A percentile compares a stretch with the other conserved stretches of the same genome.
Evolutionary conservation across 495 filamentous ascomycete genomes (phyloP).

Genomic region (Collariella sp.): DNA sequence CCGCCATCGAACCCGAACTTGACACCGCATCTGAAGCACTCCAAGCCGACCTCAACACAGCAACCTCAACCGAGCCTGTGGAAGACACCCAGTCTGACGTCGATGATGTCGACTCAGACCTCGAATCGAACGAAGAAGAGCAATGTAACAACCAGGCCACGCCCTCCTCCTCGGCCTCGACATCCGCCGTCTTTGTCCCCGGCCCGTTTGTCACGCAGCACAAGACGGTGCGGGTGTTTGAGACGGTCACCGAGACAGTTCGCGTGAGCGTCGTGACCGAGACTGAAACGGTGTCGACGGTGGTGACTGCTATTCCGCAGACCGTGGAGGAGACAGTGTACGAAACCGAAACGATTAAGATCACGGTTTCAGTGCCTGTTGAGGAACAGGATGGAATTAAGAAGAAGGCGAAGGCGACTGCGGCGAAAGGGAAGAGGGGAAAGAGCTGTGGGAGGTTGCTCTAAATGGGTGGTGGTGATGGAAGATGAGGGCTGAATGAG

Average conservation of each 20-base stretch:
- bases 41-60: not conserved
- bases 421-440: not conserved
- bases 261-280: slow-evolving; percentile 13
- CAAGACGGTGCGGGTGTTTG: slow-evolving; percentile 29
- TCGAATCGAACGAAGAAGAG: slow-evolving; percentile 1
- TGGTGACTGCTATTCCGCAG: slow-evolving; percentile 18
- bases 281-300: slow-evolving; percentile 18
- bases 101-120: not conserved
- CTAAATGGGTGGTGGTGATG: not conserved
- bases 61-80: not conserved
- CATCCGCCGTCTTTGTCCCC: slow-evolving; percentile 7
- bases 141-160: too few species aligned
- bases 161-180: not conserved
- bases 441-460: not conserved
- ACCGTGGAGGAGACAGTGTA: slow-evolving; percentile 24
- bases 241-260: slow-evolving; percentile 24
- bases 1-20: not conserved
- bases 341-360: slow-evolving; percentile 21
- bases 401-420: not conserved
- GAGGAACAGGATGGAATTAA: not conserved
- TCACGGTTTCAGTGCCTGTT: slow-evolving; percentile 20
- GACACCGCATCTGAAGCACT: not conserved
- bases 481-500: not conserved
- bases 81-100: too few species aligned
- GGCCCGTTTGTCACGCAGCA: slow-evolving; percentile 21